Evolutionary conservation across 2,329 filamentous ascomycete species (phyloP).

Genomic region (Sarocladiaceae sp.): DNA sequence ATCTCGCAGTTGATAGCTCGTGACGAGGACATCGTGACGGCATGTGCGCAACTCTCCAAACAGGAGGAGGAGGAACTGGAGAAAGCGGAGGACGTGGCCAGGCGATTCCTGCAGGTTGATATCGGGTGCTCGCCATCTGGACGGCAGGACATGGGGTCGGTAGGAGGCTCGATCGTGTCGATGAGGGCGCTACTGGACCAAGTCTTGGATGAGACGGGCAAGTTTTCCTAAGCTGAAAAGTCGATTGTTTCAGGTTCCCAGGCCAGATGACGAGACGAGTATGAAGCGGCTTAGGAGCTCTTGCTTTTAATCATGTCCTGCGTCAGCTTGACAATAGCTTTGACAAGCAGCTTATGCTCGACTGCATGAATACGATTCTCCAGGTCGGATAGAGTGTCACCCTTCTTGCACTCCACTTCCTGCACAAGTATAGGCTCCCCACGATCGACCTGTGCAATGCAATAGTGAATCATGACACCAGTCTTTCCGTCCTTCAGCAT

Average conservation of each 20-base stretch:
- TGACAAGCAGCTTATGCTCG: constrained; percentile 77
- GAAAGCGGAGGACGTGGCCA: constrained; percentile 58
- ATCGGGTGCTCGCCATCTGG: constrained; percentile 12
- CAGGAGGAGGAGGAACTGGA: constrained; percentile 64
- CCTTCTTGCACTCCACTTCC: constrained; percentile 63
- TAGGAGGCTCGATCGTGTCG: background rate
- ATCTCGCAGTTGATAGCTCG: constrained; percentile 64
- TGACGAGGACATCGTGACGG: constrained; percentile 71
- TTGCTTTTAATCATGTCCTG: constrained; percentile 29
- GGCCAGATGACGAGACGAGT: background rate
- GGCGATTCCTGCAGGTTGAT: constrained; percentile 45
- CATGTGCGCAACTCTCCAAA: constrained; percentile 63
- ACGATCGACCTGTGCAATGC: constrained; percentile 74
- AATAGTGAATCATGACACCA: constrained; percentile 87
- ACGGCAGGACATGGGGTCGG: background rate
- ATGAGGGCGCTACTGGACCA: background rate
- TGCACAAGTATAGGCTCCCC: constrained; percentile 67
- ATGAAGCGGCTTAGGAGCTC: background rate
- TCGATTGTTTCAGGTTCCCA: too few species aligned
- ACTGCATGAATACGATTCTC: constrained; percentile 69
- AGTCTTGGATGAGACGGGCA: background rate
- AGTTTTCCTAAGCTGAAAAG: constrained; percentile 2
- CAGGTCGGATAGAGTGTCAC: constrained; percentile 61
- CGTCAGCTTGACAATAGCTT: constrained; percentile 56
- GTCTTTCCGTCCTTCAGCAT: constrained; percentile 65